Percentiles rank a stretch among this genome's conserved stretches.
Evolutionary conservation across 2,329 filamentous ascomycete genomes (phyloP).

Genomic region (Monilinia laxa): DNA sequence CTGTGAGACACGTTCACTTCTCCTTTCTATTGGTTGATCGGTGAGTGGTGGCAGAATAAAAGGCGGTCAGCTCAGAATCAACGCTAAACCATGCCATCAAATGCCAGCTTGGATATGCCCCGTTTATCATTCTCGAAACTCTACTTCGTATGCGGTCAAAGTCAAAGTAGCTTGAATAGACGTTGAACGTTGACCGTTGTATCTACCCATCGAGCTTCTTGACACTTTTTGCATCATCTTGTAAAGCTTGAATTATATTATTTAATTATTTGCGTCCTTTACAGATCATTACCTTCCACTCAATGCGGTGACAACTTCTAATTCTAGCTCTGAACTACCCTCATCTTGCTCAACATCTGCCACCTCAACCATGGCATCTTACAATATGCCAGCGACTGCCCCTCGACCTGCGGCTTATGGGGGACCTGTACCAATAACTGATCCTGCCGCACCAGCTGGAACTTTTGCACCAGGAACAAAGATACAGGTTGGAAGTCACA

Average conservation of each 20-base stretch:
- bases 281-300: constrained; percentile 23
- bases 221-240: neutral
- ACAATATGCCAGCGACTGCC: constrained; percentile 43
- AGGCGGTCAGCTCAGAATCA: constrained; percentile 2
- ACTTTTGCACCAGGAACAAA: constrained; percentile 94
- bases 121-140: constrained; percentile 15
- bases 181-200: constrained; percentile 14
- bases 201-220: constrained; percentile 15
- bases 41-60: constrained; percentile 8
- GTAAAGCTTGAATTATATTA: constrained; percentile 2
- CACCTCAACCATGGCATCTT: constrained; percentile 45
- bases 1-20: constrained; percentile 19
- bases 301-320: constrained; percentile 39
- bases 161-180: constrained; percentile 17
- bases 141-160: constrained; percentile 3
- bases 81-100: constrained; percentile 16
- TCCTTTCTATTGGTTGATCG: constrained; percentile 8
- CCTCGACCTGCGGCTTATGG: constrained; percentile 49
- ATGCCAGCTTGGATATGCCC: constrained; percentile 23
- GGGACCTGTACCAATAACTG: constrained; percentile 44
- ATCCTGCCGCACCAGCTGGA: constrained; percentile 62
- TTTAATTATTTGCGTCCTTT: constrained; percentile 5
- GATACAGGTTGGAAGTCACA: constrained; percentile 90
- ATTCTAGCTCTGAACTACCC: constrained; percentile 26
- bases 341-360: constrained; percentile 26